Base-by-base conservation (phyloP, 495 filamentous ascomycete species). In the Aspergillus conjunctus region DNA sequence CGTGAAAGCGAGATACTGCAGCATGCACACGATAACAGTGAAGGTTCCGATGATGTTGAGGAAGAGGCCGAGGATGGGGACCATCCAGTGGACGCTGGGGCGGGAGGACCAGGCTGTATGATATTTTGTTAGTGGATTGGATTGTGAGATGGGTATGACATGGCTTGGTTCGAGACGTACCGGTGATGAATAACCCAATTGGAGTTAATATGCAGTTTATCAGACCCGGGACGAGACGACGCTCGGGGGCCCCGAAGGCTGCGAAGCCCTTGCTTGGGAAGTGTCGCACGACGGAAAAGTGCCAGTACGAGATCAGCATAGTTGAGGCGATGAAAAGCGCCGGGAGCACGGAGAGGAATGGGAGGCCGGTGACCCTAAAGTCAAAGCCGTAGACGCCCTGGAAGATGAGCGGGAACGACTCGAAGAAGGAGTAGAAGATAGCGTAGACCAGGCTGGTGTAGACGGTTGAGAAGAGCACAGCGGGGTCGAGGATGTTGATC, bases 241-340 rank as follows among this genome's bases (percentile, higher is more conserved):
- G 32, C 15, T 39, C 34, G 2, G 51, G 51, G n/a, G 51, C n/a
- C 37, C 51, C 51, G 11, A 54, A 54, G 31, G 51, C 32, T 7
- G 7, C 32, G 34, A 46, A 46, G 1, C 37, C 37, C 9, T 18
- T 18, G 14, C 12, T 17, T 18, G 44, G 44, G 44, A 46, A 18
- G 44, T 18, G 51, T 7, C 32, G 51, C 33, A 21, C 14, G 34
- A 46, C n/a, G 17, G 17, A 48, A 11, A 0, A 11, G 12, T 48
- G 5, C 17, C 17, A 22, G 20, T 48, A 48, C n/a, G 10, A 5
- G 1, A 43, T 30, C 1, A 14, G 17, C 1, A 33, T 18, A 0
- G 33, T 18, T 30, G 20, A 22, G 52, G 33, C 11, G 12, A 39
- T 54, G 33, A 18, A 18, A 17, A 33, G n/a, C 1, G 26, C n/a